phyloP scores from a whole-genome alignment of 495 filamentous ascomycete species.

The Penicillium cinerascens region DNA sequence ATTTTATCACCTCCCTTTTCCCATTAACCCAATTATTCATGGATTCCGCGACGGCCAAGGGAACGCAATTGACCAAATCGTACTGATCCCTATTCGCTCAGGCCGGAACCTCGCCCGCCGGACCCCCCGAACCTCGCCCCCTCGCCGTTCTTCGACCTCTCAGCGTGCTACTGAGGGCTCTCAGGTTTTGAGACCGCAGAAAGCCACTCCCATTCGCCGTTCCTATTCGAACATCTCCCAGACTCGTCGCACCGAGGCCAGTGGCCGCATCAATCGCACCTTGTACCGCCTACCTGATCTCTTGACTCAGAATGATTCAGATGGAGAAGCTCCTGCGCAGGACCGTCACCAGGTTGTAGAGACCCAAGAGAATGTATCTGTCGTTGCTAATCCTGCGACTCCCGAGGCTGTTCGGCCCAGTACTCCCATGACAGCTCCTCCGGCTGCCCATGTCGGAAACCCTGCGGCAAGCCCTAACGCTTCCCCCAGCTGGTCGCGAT shows the following conservation, averaged over 20 bases:
- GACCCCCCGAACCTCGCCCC: neutral
- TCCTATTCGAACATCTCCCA: slow-evolving; percentile 28
- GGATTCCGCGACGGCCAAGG: neutral
- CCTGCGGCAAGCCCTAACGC: neutral
- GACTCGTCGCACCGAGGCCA: slow-evolving; percentile 25
- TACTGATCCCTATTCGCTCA: neutral
- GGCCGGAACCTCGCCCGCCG: neutral
- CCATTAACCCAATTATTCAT: neutral
- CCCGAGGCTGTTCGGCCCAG: neutral
- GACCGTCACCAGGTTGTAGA: slow-evolving; percentile 1
- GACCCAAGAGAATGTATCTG: slow-evolving; percentile 2
- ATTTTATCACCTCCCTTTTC: neutral
- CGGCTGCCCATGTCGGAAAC: neutral
- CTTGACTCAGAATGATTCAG: slow-evolving; percentile 25
- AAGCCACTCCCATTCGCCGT: slow-evolving; percentile 10
- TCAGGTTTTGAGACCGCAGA: slow-evolving; percentile 4
- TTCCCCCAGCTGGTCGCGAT: slow-evolving; percentile 10
- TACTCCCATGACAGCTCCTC: slow-evolving; percentile 6
- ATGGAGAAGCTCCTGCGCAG: slow-evolving; percentile 7
- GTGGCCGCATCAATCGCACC: slow-evolving; percentile 32
- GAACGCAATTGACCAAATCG: neutral
- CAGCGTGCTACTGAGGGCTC: neutral
- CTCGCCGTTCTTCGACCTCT: neutral
- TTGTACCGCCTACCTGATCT: slow-evolving; percentile 37
- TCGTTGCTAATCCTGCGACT: neutral